phyloP scores from a whole-genome alignment of 345 rosid species.

The Toxicodendron radicans region DNA sequence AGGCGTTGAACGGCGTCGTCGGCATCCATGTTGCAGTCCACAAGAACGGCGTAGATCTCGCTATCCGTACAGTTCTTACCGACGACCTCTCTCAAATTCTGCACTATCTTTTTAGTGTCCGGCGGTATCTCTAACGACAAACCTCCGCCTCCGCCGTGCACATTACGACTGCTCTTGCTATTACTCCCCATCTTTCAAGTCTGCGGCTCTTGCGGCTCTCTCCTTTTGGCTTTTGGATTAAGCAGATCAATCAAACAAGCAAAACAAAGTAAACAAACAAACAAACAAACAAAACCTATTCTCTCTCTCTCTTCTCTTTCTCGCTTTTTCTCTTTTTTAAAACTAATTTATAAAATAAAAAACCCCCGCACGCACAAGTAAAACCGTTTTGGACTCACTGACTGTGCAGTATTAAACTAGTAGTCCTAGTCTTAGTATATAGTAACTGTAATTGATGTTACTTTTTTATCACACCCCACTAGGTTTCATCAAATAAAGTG shows the following conservation, averaged over 20 bases:
- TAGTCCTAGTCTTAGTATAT: background rate
- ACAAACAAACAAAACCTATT: slow-evolving; percentile 14
- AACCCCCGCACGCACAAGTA: background rate
- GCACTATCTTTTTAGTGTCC: slow-evolving; percentile 32
- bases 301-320: background rate
- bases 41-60: slow-evolving; percentile 50
- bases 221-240: background rate
- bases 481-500: background rate
- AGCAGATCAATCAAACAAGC: slow-evolving; percentile 8
- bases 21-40: slow-evolving; percentile 54
- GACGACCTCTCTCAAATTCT: slow-evolving; percentile 46
- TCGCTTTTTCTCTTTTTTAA: background rate
- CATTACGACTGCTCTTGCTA: slow-evolving; percentile 16
- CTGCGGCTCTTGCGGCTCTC: slow-evolving; percentile 2
- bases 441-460: background rate
- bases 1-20: slow-evolving; percentile 48
- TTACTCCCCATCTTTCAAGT: slow-evolving; percentile 28
- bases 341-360: background rate
- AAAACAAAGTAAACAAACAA: background rate
- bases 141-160: slow-evolving; percentile 14
- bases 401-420: no score
- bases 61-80: slow-evolving; percentile 31
- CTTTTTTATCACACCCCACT: no score
- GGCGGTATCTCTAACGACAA: slow-evolving; percentile 24
- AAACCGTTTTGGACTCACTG: background rate